Evolutionary conservation across 495 filamentous ascomycete species (phyloP), one percentile per base, ranked within the genome.

Genomic region (Pyrenopolyporus hunteri): DNA sequence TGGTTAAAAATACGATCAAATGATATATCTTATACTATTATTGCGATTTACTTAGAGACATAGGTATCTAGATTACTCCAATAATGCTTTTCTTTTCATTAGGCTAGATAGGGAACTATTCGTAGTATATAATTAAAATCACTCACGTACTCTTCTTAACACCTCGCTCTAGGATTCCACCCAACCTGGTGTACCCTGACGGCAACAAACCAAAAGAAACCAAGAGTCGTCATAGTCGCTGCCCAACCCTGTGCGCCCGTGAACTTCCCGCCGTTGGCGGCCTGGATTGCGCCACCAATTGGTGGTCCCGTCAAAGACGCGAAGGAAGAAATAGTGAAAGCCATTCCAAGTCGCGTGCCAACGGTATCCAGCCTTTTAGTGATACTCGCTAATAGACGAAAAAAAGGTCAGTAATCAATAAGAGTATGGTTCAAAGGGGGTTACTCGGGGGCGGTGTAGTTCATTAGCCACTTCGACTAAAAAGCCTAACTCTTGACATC

Each of bases 271-370:
- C 75, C 71, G 31, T 73, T 74, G 8, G 64, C 64, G 2, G 66
- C 63, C 63, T 81, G 67, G 6, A 89, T 75, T 2, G 80, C 82
- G 1, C 87, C 89, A 1, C 83, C 88, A 49, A 91, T 83, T 0
- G 89, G 87, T 3, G 86, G 80, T 0, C 88, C 88, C 10, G 85
- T 88, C 19, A 91, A 69, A 6, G 79, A 78, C 1, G 88, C 87
- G 32, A 91, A 76, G 5, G 80, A 82, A 4, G 86, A 78, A 48
- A 90, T 81, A 17, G 76, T 82, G 33, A 91, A 84, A 9, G 84
- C 81, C 86, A 91, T 89, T 0, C 88, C 89, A 73, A 89, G 82
- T 11, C 87, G 76, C 35, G 83, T 82, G 0, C 89, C 86, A 22
- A 79, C 75, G 57, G 84, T 89, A 40, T 81, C 82, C 45, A 85